phyloP scores from a whole-genome alignment of 1,284 basidiomycete species.

The Crocinoboletus sp. region DNA sequence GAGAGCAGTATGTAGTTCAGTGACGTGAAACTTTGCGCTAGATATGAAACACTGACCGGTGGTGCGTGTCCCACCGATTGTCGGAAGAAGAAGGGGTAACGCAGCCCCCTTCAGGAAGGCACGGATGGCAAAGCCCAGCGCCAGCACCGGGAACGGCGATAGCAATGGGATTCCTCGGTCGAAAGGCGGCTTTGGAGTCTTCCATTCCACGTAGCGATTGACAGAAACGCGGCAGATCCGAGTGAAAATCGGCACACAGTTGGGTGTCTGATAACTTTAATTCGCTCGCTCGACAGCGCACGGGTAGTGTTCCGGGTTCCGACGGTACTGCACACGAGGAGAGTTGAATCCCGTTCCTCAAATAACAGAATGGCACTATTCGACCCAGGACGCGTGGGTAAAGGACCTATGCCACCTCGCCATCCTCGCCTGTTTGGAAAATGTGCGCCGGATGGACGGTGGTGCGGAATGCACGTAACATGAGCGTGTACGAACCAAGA shows the following conservation, averaged over 20 bases:
- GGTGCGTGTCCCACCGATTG: too few species aligned
- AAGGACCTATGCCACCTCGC: conserved; percentile 26
- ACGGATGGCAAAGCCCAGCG: too few species aligned
- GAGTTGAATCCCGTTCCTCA: conserved; percentile 5
- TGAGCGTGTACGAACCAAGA: conserved; percentile 8
- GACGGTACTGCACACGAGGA: too few species aligned
- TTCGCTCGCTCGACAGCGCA: too few species aligned
- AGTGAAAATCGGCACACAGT: not conserved
- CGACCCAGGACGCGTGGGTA: conserved; percentile 1
- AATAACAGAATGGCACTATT: not conserved
- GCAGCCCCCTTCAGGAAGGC: too few species aligned
- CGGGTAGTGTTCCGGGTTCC: too few species aligned
- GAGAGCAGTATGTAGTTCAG: too few species aligned
- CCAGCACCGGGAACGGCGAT: conserved; percentile 1
- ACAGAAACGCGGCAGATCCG: conserved; percentile 3
- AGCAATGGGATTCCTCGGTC: conserved; percentile 4
- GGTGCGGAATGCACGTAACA: conserved; percentile 8
- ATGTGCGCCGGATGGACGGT: not conserved
- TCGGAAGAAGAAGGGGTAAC: too few species aligned
- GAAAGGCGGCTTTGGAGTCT: conserved; percentile 6
- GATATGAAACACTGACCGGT: too few species aligned
- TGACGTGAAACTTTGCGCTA: too few species aligned
- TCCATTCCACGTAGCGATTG: conserved; percentile 8
- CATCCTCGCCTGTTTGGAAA: conserved; percentile 14
- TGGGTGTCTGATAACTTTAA: conserved; percentile 2